Evolutionary conservation across 2,329 filamentous ascomycete species (phyloP), one percentile per base, ranked within the genome.

Genomic region (Fusarium lyarnte): DNA sequence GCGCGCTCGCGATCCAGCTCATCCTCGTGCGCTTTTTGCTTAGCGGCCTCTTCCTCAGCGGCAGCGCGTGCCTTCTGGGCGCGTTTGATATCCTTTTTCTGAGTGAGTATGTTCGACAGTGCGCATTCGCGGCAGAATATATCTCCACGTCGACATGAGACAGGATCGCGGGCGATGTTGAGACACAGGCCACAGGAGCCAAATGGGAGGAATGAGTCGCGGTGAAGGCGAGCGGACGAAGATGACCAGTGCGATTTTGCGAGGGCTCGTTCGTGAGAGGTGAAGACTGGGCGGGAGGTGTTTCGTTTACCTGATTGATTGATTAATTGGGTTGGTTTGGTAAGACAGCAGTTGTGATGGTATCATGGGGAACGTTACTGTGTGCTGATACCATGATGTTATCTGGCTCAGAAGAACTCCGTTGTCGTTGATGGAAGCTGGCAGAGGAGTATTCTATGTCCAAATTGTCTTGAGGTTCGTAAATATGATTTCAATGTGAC

Each of bases 91-190:
- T 98, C 96, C 83, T 95, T 93, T 75, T 94, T 92, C 82, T 99
- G 95, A 2, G 94, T 89, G 2, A 98, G 87, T n/a, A 99, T 90
- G 77, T 98, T 97, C 74, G 87, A 91, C 58, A 98, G 89, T 13
- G 94, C 95, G 84, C 95, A 99, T 84, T 98, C 96, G 75, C 94
- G 91, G 81, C 95, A 99, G 84, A 98, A 98, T 19, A 99, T 87
- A 81, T 98, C 95, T 69, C 95, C 95, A 72, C 91, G 89, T 6
- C 88, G 85, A 81, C 95, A 98, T 27, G 94, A 91, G 39, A 98
- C 94, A 2, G 96, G 95, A 51, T 94, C 90, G 35, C 92, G 89
- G 25, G 95, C 93, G 12, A 92, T 89, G 66, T 94, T 89, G 21
- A 98, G 91, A 79, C 95, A 99, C 33, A 99, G 87, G 59, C 92